phyloP scores from a whole-genome alignment of 371 early-diverging fungal species.

The Mucor saturninus region DNA sequence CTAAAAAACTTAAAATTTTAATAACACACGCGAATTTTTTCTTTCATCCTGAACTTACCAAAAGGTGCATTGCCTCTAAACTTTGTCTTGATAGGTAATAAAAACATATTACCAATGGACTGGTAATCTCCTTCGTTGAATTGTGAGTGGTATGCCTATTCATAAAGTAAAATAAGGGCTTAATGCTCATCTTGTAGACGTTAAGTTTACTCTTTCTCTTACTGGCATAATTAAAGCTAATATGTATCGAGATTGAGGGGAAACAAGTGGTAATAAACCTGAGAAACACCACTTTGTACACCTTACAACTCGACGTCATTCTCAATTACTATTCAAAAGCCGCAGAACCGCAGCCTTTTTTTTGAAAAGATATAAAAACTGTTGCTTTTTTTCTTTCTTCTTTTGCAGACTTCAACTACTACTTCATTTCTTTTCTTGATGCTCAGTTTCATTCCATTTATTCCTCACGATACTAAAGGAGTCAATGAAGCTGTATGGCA shows the following conservation, averaged over 20 bases:
- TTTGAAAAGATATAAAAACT: too few species aligned
- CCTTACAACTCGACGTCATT: background rate
- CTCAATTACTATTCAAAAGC: background rate
- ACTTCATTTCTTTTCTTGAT: conserved; percentile 4
- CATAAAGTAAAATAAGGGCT: background rate
- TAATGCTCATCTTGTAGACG: background rate
- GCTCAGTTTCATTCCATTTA: conserved; percentile 31
- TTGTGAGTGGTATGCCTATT: conserved; percentile 90
- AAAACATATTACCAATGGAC: conserved; percentile 81
- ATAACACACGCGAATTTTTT: background rate
- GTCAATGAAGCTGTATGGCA: conserved; percentile 22
- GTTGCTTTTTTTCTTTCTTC: too few species aligned
- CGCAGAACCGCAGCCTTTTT: background rate
- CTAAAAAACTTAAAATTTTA: conserved; percentile 20
- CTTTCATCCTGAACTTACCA: conserved; percentile 26
- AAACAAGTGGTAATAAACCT: background rate
- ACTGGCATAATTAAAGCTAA: conserved; percentile 14
- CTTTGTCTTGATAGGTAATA: conserved; percentile 91
- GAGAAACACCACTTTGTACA: background rate
- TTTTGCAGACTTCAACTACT: too few species aligned
- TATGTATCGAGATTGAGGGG: background rate
- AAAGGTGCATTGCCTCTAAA: conserved; percentile 85
- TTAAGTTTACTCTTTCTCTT: background rate
- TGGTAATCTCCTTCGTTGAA: conserved; percentile 80
- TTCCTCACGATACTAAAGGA: conserved; percentile 17